Base-by-base conservation (phyloP, 495 filamentous ascomycete genomes). In the Entonaema liquescens region DNA sequence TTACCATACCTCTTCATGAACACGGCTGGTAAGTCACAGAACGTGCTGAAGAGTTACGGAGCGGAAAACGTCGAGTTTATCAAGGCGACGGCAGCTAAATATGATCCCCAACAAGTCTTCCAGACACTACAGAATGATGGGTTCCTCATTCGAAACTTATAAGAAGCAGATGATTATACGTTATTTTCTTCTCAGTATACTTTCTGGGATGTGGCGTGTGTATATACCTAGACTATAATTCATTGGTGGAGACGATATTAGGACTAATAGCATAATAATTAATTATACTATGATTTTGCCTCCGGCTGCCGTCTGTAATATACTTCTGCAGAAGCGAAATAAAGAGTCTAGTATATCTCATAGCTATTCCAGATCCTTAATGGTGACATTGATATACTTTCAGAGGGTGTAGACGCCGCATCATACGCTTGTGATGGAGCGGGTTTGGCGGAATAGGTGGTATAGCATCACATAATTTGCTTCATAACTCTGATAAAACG, bases 1-100 rank as follows among this genome's bases (percentile, higher is more conserved):
- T 75, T 88, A 57, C 79, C 83, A 35, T 92, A 85, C 59, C 72
- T 90, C 28, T 90, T 91, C 67, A 81, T 87, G 68, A 86, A 86
- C 25, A 84, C 84, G 28, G 84, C 84, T 5, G 70, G 74, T 11
- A 63, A 73, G 6, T 68, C 67, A 7, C 84, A 87, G 70, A 56
- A 79, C 19, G 79, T 86, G n/a, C 77, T 84, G 33, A 47, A 60
- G 4, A 71, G 81, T 17, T 86, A 85, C 71, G 84, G 84, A 0
- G 13, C 62, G 26, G 72, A 55, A 11, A 86, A 82, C 42, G 26
- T 75, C 36, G 66, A 63, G 1, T 74, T 62, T 31, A 68, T 87
- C 15, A 75, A 68, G 68, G 36, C 21, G 29, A 67, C 79, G 11
- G 79, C 83, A 7, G 68, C 74, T 54, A 82, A 81, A 58, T 86